Percentiles rank a stretch among this genome's conserved stretches.
These are phyloP conservation scores for Cordyceps farinosa DNA, from an alignment of 2,329 filamentous ascomycete species.

Conservation along the genomic window DNA sequence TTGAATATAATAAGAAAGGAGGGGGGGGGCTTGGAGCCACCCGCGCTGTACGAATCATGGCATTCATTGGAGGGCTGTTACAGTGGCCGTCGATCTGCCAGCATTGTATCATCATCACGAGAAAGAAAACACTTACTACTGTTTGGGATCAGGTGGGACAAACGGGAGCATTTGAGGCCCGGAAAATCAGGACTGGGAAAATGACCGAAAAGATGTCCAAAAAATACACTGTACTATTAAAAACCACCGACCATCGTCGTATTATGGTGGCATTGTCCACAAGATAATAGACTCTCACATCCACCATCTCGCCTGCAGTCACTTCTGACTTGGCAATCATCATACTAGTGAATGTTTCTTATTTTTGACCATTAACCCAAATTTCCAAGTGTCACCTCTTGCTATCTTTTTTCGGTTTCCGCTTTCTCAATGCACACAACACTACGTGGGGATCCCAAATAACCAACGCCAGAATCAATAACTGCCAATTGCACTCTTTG, in stretches of 20 bases:
- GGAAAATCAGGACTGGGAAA: background rate
- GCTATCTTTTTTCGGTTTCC: background rate
- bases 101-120: background rate
- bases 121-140: background rate
- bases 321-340: background rate
- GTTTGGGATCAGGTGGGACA: background rate
- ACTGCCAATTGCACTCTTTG: background rate
- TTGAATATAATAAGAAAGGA: conserved; percentile 13
- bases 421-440: conserved; percentile 3
- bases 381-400: background rate
- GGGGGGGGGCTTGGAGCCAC: background rate
- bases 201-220: background rate
- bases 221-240: conserved; percentile 11
- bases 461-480: conserved; percentile 17
- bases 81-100: background rate
- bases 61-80: background rate
- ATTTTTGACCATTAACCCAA: background rate
- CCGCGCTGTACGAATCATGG: background rate
- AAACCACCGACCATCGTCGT: background rate
- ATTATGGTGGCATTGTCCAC: background rate
- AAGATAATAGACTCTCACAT: conserved; percentile 4
- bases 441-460: background rate
- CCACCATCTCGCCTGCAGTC: background rate
- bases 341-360: background rate
- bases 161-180: background rate